phyloP scores from a whole-genome alignment of 73 alveolate genomes.

The Loxodes magnus region DNA sequence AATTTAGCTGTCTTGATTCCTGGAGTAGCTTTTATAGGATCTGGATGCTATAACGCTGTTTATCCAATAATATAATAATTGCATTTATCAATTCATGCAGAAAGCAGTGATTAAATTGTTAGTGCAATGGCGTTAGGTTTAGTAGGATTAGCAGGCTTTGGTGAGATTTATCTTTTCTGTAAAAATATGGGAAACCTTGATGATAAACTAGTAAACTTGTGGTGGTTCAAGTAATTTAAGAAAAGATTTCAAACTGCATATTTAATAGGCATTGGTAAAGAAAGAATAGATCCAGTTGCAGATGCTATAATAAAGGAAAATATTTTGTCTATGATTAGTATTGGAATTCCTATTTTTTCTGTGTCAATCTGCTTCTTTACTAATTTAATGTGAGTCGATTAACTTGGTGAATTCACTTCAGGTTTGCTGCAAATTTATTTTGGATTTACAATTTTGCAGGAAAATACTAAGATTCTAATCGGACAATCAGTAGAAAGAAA shows the following conservation, averaged over 20 bases:
- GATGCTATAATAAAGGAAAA: slow-evolving; percentile 6
- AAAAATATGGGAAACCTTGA: slow-evolving; percentile 7
- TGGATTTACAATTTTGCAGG: slow-evolving; percentile 4
- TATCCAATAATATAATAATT: not conserved
- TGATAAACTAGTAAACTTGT: not conserved
- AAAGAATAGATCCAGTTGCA: not conserved
- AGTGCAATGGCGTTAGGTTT: not conserved
- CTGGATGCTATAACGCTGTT: not conserved
- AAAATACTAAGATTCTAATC: not conserved
- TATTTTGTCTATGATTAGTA: not conserved
- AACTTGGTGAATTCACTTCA: not conserved
- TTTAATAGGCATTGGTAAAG: not conserved
- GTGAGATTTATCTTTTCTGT: slow-evolving; percentile 6
- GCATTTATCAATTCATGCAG: not conserved
- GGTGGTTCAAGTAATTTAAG: not conserved
- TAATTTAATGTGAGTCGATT: not conserved
- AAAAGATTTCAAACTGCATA: not conserved
- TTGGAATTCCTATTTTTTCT: slow-evolving; percentile 1
- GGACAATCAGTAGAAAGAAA: too few relatives aligned
- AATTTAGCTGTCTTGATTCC: slow-evolving; percentile 6
- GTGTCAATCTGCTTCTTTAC: not conserved
- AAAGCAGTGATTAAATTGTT: not conserved
- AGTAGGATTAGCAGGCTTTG: slow-evolving; percentile 5
- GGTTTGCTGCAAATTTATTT: slow-evolving; percentile 11
- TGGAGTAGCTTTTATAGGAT: not conserved